Evolutionary conservation across 441 rosid genomes (phyloP).

Genomic region (Lepidium campestre): DNA sequence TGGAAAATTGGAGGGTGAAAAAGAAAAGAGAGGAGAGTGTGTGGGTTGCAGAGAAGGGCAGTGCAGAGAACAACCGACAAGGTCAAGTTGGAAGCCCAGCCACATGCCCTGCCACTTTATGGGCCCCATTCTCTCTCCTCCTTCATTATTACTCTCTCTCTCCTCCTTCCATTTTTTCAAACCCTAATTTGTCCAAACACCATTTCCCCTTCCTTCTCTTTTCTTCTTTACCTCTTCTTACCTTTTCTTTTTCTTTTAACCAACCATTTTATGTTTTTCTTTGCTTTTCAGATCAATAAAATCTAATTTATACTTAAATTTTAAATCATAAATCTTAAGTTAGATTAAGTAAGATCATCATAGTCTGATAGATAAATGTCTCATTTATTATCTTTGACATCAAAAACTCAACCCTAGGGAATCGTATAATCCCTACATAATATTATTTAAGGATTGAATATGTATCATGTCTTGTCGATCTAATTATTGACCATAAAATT

Average conservation of each 20-base stretch:
- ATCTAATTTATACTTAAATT: too few species aligned
- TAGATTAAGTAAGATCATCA: too few species aligned
- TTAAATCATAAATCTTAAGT: too few species aligned
- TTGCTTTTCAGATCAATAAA: too few species aligned
- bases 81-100: constrained; percentile 91
- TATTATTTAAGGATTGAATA: too few species aligned
- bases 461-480: too few species aligned
- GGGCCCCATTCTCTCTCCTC: constrained; percentile 48
- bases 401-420: too few species aligned
- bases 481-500: too few species aligned
- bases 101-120: constrained; percentile 89
- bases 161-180: constrained; percentile 21
- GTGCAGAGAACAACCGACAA: constrained; percentile 74
- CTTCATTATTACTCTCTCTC: constrained; percentile 45
- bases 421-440: too few species aligned
- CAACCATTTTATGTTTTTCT: background rate
- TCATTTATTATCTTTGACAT: too few species aligned
- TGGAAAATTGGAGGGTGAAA: too few species aligned
- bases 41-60: constrained; percentile 34
- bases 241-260: constrained; percentile 13
- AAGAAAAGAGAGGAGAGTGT: background rate
- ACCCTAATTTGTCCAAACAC: constrained; percentile 37
- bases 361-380: too few species aligned
- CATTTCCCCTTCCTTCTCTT: constrained; percentile 15
- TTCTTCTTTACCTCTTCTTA: constrained; percentile 10